These are phyloP conservation scores for Ceratocystis lukuohia DNA, from an alignment of 2,329 filamentous ascomycete genomes.

Conservation along the genomic window DNA sequence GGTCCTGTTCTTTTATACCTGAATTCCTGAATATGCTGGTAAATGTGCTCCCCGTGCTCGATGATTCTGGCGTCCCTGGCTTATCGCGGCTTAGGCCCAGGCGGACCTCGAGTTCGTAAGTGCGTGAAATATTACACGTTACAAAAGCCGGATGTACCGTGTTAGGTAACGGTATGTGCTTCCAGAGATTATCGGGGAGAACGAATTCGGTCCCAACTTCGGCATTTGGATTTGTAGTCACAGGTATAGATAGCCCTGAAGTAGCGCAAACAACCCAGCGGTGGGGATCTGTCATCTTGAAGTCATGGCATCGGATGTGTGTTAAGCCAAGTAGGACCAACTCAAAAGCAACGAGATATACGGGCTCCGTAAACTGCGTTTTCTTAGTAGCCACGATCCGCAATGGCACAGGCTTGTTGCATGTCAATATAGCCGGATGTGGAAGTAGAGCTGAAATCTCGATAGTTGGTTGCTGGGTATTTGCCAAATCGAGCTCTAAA, in stretches of 20 bases:
- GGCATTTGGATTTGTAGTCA: conserved; percentile 44
- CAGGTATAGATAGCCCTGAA: conserved; percentile 55
- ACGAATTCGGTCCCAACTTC: conserved; percentile 52
- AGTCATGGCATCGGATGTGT: conserved; percentile 62
- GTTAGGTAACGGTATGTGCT: conserved; percentile 57
- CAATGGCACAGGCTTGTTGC: conserved; percentile 72
- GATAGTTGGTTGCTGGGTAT: conserved; percentile 46
- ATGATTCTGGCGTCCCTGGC: conserved; percentile 20
- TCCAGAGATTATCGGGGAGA: conserved; percentile 64
- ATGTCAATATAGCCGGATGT: conserved; percentile 76
- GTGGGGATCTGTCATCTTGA: conserved; percentile 54
- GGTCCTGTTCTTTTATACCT: conserved; percentile 22
- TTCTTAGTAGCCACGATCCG: conserved; percentile 68
- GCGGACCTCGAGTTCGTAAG: conserved; percentile 72
- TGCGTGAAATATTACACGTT: conserved; percentile 73
- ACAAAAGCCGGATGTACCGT: conserved; percentile 77
- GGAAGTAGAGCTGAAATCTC: conserved; percentile 70
- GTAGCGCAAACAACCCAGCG: conserved; percentile 64
- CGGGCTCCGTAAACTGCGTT: conserved; percentile 50
- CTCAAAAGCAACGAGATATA: conserved; percentile 67
- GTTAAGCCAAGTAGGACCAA: conserved; percentile 73
- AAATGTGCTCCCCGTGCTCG: not conserved
- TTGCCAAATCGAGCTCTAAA: conserved; percentile 16
- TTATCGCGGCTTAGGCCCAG: conserved; percentile 65
- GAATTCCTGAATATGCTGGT: conserved; percentile 9